Evolutionary conservation across 208 protist species (phyloP).

Genomic region (Leishmania amazonensis): DNA sequence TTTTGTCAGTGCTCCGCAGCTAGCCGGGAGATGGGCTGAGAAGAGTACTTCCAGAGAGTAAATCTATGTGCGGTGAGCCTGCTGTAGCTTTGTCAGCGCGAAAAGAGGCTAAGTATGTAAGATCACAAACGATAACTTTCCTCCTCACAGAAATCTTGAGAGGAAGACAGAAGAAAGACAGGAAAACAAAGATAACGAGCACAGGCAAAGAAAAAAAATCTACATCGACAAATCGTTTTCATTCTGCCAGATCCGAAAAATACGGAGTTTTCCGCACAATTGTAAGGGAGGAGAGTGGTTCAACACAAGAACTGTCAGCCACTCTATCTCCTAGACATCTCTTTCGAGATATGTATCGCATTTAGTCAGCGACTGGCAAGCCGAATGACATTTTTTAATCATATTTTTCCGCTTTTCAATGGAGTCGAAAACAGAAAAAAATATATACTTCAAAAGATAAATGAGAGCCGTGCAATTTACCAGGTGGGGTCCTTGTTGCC

Average conservation of each 20-base stretch:
- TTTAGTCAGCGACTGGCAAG: not conserved
- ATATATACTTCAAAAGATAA: conserved; percentile 25
- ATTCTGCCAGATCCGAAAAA: not conserved
- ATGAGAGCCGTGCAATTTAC: conserved; percentile 44
- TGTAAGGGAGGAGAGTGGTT: not conserved
- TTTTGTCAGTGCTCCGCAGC: conserved; percentile 1
- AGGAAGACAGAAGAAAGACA: conserved; percentile 5
- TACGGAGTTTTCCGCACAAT: not conserved
- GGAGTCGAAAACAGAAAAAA: conserved; percentile 12
- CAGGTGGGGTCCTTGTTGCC: conserved; percentile 92
- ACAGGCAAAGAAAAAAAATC: not conserved
- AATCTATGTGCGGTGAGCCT: not conserved
- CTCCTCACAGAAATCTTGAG: not conserved
- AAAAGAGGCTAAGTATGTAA: not conserved
- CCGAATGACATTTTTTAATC: not conserved
- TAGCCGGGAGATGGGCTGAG: not conserved
- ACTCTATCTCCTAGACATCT: not conserved
- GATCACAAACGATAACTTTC: not conserved
- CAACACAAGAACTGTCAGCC: not conserved
- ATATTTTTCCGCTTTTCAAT: conserved; percentile 12
- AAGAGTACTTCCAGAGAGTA: too few relatives aligned
- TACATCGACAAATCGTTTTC: not conserved
- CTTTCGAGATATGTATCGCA: not conserved
- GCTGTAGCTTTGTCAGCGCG: not conserved
- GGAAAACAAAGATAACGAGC: not conserved